These are phyloP conservation scores for Erythrobasidium hasegawianum DNA, from an alignment of 1,284 basidiomycete genomes.

Conservation along the genomic window DNA sequence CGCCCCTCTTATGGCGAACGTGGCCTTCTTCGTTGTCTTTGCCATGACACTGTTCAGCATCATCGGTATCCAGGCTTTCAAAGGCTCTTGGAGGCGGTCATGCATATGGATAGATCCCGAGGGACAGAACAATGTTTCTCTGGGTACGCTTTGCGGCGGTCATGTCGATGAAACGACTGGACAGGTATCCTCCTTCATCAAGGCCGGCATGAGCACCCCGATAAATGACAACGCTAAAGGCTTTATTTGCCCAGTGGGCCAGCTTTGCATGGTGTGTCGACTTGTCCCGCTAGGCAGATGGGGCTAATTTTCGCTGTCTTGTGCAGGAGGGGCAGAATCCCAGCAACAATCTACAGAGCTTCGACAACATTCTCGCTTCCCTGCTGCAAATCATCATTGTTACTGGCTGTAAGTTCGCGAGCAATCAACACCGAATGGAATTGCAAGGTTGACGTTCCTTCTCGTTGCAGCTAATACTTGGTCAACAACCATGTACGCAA, in stretches of 20 bases:
- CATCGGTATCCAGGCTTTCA: slow-evolving; percentile 85
- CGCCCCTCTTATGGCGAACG: slow-evolving; percentile 77
- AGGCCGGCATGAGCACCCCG: slow-evolving; percentile 46
- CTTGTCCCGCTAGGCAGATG: no score
- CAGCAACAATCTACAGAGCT: slow-evolving; percentile 65
- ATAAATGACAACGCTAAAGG: slow-evolving; percentile 55
- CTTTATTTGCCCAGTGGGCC: slow-evolving; percentile 77
- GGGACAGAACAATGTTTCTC: slow-evolving; percentile 47
- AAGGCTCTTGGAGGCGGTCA: slow-evolving; percentile 67
- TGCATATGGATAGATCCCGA: slow-evolving; percentile 53
- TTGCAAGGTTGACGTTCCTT: no score
- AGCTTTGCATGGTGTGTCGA: slow-evolving; percentile 64
- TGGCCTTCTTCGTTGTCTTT: slow-evolving; percentile 86
- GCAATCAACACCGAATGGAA: no score
- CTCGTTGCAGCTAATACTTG: slow-evolving; percentile 53
- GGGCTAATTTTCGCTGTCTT: no score
- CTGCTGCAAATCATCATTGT: slow-evolving; percentile 81
- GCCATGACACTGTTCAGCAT: slow-evolving; percentile 86
- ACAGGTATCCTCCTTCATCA: slow-evolving; percentile 56
- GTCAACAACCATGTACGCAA: slow-evolving; percentile 73
- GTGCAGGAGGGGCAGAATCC: slow-evolving; percentile 67
- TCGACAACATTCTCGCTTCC: slow-evolving; percentile 83
- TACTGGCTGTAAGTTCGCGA: slow-evolving; percentile 70
- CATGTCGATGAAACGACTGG: slow-evolving; percentile 60
- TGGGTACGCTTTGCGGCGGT: slow-evolving; percentile 69